Evolutionary conservation across 208 protist species (phyloP), one percentile per base, ranked within the genome.

Genomic region (Vickermania spadyakhi): DNA sequence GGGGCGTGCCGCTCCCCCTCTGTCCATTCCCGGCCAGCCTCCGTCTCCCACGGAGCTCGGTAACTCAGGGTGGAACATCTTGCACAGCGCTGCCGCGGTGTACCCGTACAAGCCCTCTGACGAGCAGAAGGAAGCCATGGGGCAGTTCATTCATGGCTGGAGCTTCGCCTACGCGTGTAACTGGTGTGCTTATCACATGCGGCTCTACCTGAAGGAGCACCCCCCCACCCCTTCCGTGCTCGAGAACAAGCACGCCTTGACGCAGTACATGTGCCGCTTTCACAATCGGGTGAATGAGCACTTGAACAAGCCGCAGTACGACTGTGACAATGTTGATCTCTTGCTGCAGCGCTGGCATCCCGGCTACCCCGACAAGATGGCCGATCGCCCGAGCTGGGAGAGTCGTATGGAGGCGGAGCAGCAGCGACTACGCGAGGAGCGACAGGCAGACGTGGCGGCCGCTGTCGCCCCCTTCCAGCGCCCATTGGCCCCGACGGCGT

Each of bases 141-240:
- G 58, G 25, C 66, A 64, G 31, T 96, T 96, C 42, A 76, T 96
- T 42, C 31, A 89, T 54, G 65, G 69, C 27, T 94, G 79, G 79
- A 82, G 80, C 21, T 62, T 92, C 28, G 68, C 86, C 28, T 96
- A 96, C 67, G 84, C 89, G 13, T 96, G 89, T 67, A 81, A 79
- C 59, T 79, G 79, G 65, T 96, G 89, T 50, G 79, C 79, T 25
- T 89, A 86, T 51, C 87, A 96, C 79, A 93, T 96, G 87, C 80
- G 84, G 23, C 62, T 66, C 28, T 79, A 91, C 62, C 52, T 96
- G 22, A 55, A 64, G n/a, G 25, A 68, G 13, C 69, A 94, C 58
- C 78, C 86, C 21, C 86, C 90, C 13, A 68, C 79, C 13, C 78
- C 94, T 14, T 61, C 53, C 1, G 7, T 45, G 36, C 36, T 45